Percentiles rank a stretch among this genome's conserved stretches.
phyloP scores from a whole-genome alignment of 176 grass and related monocot genomes.

The Oryza officinalis region DNA sequence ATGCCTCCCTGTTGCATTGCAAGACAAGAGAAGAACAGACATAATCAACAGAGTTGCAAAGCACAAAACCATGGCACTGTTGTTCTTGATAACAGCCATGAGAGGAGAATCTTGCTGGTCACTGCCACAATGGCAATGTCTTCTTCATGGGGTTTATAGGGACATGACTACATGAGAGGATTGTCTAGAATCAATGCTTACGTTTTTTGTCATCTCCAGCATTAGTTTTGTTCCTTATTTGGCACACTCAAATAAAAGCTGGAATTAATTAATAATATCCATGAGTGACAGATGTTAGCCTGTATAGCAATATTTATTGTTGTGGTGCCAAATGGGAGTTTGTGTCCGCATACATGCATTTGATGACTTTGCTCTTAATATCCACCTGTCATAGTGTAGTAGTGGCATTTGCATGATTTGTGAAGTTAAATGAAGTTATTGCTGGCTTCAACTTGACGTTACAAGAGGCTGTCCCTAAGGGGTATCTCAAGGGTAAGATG shows the following conservation, averaged over 20 bases:
- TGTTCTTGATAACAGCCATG: neutral
- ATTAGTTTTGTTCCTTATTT: neutral
- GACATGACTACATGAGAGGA: neutral
- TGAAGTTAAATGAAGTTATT: neutral
- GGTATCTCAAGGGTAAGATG: too few species aligned
- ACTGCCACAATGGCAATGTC: neutral
- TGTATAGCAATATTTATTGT: neutral
- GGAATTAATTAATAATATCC: neutral
- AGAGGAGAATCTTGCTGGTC: neutral
- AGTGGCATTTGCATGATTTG: neutral
- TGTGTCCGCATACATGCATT: neutral
- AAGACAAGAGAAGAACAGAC: neutral
- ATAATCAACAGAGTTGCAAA: neutral
- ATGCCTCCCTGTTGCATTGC: neutral
- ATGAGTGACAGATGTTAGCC: neutral
- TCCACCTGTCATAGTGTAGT: neutral
- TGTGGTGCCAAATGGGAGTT: neutral
- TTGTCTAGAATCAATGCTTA: neutral
- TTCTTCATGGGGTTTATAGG: neutral
- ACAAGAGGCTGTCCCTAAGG: neutral
- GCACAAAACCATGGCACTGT: neutral
- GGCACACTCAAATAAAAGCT: neutral
- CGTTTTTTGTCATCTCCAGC: neutral
- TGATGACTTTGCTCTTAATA: neutral
- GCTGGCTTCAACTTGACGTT: neutral